Conservation (phyloP, 805 yeast species). For the Ogataea trehaloabstinens region DNA sequence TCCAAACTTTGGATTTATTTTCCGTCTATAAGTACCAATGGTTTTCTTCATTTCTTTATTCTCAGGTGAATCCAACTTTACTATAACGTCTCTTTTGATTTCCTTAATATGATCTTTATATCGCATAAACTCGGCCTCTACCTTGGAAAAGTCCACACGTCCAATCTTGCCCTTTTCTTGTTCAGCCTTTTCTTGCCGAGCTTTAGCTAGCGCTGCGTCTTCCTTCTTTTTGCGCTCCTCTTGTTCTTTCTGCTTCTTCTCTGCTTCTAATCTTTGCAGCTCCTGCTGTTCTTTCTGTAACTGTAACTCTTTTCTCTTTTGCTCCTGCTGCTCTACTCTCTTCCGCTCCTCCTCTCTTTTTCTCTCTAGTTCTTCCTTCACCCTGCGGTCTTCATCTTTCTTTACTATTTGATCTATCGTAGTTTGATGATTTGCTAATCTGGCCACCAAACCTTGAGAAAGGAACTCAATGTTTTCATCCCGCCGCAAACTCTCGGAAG, state of each 20-base stretch:
- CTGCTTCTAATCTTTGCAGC: constrained; percentile 18
- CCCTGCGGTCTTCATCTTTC: neutral
- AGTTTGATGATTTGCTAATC: neutral
- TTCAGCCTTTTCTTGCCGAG: constrained; percentile 20
- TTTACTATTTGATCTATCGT: neutral
- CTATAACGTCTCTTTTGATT: constrained; percentile 60
- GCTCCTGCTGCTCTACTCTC: constrained; percentile 19
- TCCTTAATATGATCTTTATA: constrained; percentile 52
- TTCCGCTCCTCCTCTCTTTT: constrained; percentile 17
- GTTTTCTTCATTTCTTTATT: constrained; percentile 42
- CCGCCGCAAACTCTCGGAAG: neutral
- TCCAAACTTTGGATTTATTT: constrained; percentile 86
- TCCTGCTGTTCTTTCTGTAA: constrained; percentile 23
- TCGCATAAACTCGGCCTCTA: constrained; percentile 44
- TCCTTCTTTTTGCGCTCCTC: constrained; percentile 24
- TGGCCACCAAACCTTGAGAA: neutral
- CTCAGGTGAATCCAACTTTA: constrained; percentile 43
- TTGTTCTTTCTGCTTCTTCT: constrained; percentile 20
- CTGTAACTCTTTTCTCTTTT: constrained; percentile 20
- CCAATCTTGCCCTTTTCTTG: constrained; percentile 25
- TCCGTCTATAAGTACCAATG: constrained; percentile 64
- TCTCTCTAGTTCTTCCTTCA: constrained; percentile 12
- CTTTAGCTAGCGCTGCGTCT: constrained; percentile 19
- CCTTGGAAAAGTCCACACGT: constrained; percentile 31
- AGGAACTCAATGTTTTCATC: neutral